phyloP scores from a whole-genome alignment of 768 basidiomycete species.

The Lentinula lateritia region DNA sequence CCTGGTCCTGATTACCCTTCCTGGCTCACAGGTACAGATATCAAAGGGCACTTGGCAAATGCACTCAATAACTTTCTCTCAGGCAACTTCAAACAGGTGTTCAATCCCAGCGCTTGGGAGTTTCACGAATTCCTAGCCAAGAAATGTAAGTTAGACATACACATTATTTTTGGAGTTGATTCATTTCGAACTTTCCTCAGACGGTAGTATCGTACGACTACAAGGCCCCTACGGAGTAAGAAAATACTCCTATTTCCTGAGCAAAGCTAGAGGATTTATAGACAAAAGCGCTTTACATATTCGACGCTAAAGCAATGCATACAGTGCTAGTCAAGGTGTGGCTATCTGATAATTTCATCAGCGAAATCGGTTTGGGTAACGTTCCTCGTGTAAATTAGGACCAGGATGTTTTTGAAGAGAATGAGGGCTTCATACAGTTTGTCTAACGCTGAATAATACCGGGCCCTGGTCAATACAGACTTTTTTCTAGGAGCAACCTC shows the following conservation, averaged over 20 bases:
- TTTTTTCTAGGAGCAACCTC: background rate
- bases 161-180: background rate
- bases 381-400: background rate
- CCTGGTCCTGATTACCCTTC: background rate
- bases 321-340: constrained; percentile 1
- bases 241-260: no score
- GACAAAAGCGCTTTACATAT: background rate
- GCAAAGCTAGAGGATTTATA: background rate
- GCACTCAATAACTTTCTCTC: background rate
- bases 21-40: background rate
- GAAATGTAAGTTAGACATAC: background rate
- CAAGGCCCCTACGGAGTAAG: background rate
- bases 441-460: background rate
- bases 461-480: no score
- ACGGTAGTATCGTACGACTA: background rate
- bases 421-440: background rate
- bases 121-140: background rate
- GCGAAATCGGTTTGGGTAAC: background rate
- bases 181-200: background rate
- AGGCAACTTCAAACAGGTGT: background rate
- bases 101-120: background rate
- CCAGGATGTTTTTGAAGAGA: constrained; percentile 1
- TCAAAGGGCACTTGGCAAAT: background rate
- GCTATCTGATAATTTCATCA: background rate
- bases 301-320: constrained; percentile 1